Conservation (phyloP, 441 rosid genomes). For the Populus hybrid region DNA sequence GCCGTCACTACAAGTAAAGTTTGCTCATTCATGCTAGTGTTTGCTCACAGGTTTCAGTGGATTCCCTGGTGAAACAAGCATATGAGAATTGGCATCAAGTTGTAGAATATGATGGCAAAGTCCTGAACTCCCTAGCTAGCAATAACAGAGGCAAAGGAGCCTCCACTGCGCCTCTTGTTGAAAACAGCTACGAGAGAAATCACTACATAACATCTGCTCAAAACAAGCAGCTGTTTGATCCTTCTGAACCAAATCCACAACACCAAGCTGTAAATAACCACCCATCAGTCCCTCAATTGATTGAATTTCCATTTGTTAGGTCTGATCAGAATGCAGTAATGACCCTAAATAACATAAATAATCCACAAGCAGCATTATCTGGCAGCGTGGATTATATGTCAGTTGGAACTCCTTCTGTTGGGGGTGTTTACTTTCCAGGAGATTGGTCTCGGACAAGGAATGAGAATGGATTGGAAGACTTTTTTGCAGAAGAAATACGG, state of each 20-base stretch:
- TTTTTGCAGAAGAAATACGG: constrained; percentile 61
- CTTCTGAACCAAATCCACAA: constrained; percentile 37
- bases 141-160: constrained; percentile 38
- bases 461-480: constrained; percentile 54
- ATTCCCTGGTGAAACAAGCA: constrained; percentile 78
- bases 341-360: constrained; percentile 32
- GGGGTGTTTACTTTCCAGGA: constrained; percentile 40
- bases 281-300: constrained; percentile 43
- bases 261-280: constrained; percentile 33
- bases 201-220: constrained; percentile 29
- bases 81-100: constrained; percentile 96
- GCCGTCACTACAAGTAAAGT: not conserved
- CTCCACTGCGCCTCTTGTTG: constrained; percentile 26
- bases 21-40: constrained; percentile 12
- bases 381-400: constrained; percentile 43
- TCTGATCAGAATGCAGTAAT: constrained; percentile 34
- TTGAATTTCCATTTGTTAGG: constrained; percentile 55
- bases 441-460: constrained; percentile 56
- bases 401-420: constrained; percentile 32
- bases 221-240: constrained; percentile 30
- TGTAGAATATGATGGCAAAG: constrained; percentile 81
- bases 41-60: constrained; percentile 69
- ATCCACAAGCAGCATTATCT: constrained; percentile 43
- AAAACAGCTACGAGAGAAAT: constrained; percentile 30
- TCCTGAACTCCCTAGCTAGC: constrained; percentile 46